Evolutionary conservation across 2,329 filamentous ascomycete genomes (phyloP), one percentile per base, ranked within the genome.

Genomic region (Balansia obtecta): DNA sequence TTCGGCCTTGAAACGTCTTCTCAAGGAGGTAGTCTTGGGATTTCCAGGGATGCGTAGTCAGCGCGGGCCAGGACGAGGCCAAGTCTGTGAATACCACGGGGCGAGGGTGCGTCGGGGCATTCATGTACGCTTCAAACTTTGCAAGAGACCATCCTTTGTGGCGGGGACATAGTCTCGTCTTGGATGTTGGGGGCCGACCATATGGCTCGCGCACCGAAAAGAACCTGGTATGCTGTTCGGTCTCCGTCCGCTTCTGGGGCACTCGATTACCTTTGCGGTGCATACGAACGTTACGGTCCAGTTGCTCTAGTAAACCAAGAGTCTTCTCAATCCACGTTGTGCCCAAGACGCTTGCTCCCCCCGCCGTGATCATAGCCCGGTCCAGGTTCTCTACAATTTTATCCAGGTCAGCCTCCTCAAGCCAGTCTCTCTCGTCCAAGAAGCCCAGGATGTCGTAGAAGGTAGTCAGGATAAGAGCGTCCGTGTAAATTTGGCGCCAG

Each of bases 331-430:
- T 71, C 64, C 75, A 79, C 3, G 12, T 45, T 18, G 66, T 60
- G 8, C 77, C 75, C 50, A 86, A 71, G 1, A 61, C 55, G 0
- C 75, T 71, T 1, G 79, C 78, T 0, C 77, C 84, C 1, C 85
- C 86, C 0, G 86, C 79, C 49, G 89, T 76, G 44, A 95, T 87
- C 43, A 94, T 66, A 0, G 85, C 83, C 63, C 82, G 80, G 59
- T 96, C 90, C 2, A 97, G 73, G 1, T 75, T 68, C 49, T 75
- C 73, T 34, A 95, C 76, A 2, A 85, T 71, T 1, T 72, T 64
- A 34, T 78, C 72, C 4, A 89, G 61, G 3, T 53, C 49, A 9
- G 50, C 46, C 30, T 58, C 56, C 7, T 56, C 50, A 1, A 55
- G 52, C 11, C 43, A 45, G 2, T 32, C 46, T 9, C 39, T 45